Percentiles rank a stretch among this genome's conserved stretches.
phyloP scores from a whole-genome alignment of 2,329 filamentous ascomycete genomes.

The Xylariaceae sp. region DNA sequence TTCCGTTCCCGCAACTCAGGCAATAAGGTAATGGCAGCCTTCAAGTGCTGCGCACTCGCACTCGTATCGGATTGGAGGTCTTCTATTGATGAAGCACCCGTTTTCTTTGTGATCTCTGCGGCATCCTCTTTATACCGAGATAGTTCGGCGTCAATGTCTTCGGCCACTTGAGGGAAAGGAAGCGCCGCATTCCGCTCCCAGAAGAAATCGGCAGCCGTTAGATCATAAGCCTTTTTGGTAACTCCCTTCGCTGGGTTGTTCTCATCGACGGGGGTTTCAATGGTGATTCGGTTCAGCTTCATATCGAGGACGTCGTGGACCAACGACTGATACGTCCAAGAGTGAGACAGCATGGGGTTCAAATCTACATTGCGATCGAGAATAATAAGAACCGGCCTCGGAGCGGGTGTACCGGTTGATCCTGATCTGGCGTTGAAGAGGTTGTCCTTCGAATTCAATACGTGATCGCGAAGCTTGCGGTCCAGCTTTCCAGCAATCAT shows the following conservation, averaged over 20 bases:
- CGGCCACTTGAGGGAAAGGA: constrained; percentile 92
- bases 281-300: constrained; percentile 88
- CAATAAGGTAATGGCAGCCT: constrained; percentile 87
- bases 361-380: constrained; percentile 94
- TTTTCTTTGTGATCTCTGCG: constrained; percentile 89
- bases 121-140: constrained; percentile 95
- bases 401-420: constrained; percentile 58
- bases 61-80: constrained; percentile 86
- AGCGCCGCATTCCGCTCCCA: constrained; percentile 88
- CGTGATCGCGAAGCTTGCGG: constrained; percentile 90
- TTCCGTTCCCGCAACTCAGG: constrained; percentile 92
- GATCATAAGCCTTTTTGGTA: constrained; percentile 85
- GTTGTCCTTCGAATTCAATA: constrained; percentile 96
- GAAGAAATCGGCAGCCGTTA: constrained; percentile 89
- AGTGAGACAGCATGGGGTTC: constrained; percentile 98
- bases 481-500: constrained; percentile 93
- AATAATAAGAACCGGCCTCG: constrained; percentile 84
- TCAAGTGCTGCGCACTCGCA: constrained; percentile 87
- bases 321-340: constrained; percentile 72
- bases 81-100: constrained; percentile 85
- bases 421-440: constrained; percentile 67
- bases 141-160: constrained; percentile 90
- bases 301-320: constrained; percentile 67
- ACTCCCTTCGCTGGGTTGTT: constrained; percentile 65
- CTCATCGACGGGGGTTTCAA: constrained; percentile 78